Evolutionary conservation across 495 filamentous ascomycete genomes (phyloP).

Genomic region (Lepidopterella palustris): DNA sequence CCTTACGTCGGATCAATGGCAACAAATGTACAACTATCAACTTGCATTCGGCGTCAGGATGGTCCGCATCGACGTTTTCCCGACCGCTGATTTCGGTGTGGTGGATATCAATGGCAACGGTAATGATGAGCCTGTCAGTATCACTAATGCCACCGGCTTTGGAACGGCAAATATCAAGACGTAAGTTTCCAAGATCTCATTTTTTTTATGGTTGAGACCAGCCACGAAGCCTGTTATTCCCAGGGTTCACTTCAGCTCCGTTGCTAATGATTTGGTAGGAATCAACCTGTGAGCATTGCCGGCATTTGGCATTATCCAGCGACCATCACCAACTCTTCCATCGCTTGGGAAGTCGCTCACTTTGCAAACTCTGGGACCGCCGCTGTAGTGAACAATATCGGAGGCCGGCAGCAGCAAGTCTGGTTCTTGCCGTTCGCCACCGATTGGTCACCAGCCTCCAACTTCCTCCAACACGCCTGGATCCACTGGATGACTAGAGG

Average conservation of each 20-base stretch:
- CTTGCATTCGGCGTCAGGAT: slow-evolving; percentile 52
- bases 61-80: slow-evolving; percentile 55
- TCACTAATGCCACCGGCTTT: slow-evolving; percentile 28
- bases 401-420: slow-evolving; percentile 54
- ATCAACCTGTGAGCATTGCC: slow-evolving; percentile 42
- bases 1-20: slow-evolving; percentile 52
- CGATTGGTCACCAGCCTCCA: slow-evolving; percentile 51
- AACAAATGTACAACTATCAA: slow-evolving; percentile 52
- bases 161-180: slow-evolving; percentile 21
- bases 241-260: too few species aligned
- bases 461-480: slow-evolving; percentile 56
- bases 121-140: slow-evolving; percentile 22
- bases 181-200: slow-evolving; percentile 11
- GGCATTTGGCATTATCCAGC: slow-evolving; percentile 56
- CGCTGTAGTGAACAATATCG: slow-evolving; percentile 55
- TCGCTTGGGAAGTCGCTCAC: slow-evolving; percentile 48
- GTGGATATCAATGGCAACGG: slow-evolving; percentile 12
- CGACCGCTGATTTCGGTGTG: slow-evolving; percentile 46
- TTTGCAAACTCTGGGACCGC: slow-evolving; percentile 47
- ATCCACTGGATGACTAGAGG: slow-evolving; percentile 57
- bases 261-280: slow-evolving; percentile 16
- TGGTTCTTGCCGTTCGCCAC: slow-evolving; percentile 53
- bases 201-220: too few species aligned
- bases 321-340: slow-evolving; percentile 46
- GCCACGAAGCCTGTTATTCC: too few species aligned